A percentile compares a stretch with the other conserved stretches of the same genome.
phyloP scores from a whole-genome alignment of 108 stramenopile genomes.

The Skeletonema menzelii region DNA sequence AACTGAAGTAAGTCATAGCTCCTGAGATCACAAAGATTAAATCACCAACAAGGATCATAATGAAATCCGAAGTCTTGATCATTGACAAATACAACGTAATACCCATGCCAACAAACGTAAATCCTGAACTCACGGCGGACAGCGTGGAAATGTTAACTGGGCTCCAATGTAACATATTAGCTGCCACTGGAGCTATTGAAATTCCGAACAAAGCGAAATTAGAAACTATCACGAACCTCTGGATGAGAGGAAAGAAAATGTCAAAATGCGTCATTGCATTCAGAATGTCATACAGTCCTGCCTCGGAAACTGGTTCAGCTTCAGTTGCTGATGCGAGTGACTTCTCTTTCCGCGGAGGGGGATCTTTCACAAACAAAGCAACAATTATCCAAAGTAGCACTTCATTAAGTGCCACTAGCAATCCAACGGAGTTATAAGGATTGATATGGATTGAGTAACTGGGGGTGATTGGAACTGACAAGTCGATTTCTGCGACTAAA shows the following conservation, averaged over 20 bases:
- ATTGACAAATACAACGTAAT: not conserved
- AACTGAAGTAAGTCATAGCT: not conserved
- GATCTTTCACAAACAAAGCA: conserved; percentile 9
- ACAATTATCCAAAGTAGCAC: not conserved
- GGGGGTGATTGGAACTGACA: not conserved
- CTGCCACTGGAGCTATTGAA: not conserved
- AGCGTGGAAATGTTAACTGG: not conserved
- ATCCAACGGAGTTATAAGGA: not conserved
- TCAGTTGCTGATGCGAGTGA: not conserved
- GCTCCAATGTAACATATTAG: not conserved
- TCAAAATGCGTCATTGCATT: conserved; percentile 12
- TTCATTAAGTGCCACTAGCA: conserved; percentile 1
- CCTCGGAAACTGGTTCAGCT: not conserved
- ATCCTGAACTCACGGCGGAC: not conserved
- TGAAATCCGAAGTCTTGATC: not conserved
- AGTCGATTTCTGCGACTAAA: conserved; percentile 8
- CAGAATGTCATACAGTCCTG: conserved; percentile 4
- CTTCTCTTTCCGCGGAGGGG: conserved; percentile 1
- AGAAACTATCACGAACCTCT: not conserved
- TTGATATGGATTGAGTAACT: not conserved
- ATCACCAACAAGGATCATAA: not conserved
- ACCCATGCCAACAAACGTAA: not conserved
- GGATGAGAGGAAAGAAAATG: not conserved
- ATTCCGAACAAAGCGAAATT: not conserved
- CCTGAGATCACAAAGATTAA: not conserved